Conservation (phyloP, 2,329 filamentous ascomycete genomes). For the Diaporthe batatas region DNA sequence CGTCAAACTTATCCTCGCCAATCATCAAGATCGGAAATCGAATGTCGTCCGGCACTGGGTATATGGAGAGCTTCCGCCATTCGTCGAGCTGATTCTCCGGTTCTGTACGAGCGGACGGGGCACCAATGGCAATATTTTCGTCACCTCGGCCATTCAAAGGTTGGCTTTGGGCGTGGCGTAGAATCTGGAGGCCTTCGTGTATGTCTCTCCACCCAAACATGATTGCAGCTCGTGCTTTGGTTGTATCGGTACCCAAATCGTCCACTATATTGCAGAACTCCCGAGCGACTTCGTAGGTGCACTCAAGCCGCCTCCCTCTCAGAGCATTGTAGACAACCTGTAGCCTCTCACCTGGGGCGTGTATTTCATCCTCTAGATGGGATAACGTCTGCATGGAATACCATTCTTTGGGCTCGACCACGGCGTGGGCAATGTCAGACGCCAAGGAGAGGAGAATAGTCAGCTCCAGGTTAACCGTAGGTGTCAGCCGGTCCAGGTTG, state of each 20-base stretch:
- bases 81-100: slow-evolving; percentile 46
- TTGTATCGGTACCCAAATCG: slow-evolving; percentile 71
- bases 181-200: slow-evolving; percentile 40
- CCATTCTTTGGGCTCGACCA: slow-evolving; percentile 40
- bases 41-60: slow-evolving; percentile 54
- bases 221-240: slow-evolving; percentile 70
- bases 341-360: slow-evolving; percentile 37
- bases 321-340: slow-evolving; percentile 72
- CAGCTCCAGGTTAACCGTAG: slow-evolving; percentile 42
- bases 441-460: slow-evolving; percentile 42
- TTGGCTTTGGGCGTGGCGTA: not conserved
- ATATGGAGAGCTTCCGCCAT: slow-evolving; percentile 54
- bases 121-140: not conserved
- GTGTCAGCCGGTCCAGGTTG: slow-evolving; percentile 40
- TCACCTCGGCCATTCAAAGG: slow-evolving; percentile 24
- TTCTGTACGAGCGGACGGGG: not conserved
- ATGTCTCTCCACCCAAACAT: slow-evolving; percentile 57
- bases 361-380: slow-evolving; percentile 41
- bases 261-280: slow-evolving; percentile 76
- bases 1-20: slow-evolving; percentile 57
- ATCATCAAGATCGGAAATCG: slow-evolving; percentile 71
- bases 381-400: slow-evolving; percentile 41
- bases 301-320: slow-evolving; percentile 68
- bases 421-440: slow-evolving; percentile 41
- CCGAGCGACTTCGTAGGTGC: slow-evolving; percentile 74